A percentile compares a stretch with the other conserved stretches of the same genome.
phyloP scores from a whole-genome alignment of 2,329 filamentous ascomycete genomes.

The Fusarium secorum region DNA sequence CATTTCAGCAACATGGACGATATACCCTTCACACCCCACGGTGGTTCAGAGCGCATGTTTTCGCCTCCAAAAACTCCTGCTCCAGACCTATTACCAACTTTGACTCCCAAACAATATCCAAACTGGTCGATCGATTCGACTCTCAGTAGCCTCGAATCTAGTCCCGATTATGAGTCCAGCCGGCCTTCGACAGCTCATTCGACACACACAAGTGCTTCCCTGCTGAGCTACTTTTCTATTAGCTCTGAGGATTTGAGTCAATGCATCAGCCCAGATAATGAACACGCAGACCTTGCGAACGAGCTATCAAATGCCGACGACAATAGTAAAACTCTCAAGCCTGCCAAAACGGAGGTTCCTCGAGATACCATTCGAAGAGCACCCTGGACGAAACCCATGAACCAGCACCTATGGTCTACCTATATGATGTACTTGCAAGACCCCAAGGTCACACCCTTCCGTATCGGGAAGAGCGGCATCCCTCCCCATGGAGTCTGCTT shows the following conservation, averaged over 20 bases:
- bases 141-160: conserved; percentile 65
- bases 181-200: conserved; percentile 67
- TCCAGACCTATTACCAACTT: conserved; percentile 54
- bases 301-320: conserved; percentile 42
- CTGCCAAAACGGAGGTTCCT: conserved; percentile 19
- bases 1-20: conserved; percentile 47
- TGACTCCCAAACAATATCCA: conserved; percentile 59
- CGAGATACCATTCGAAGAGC: conserved; percentile 56
- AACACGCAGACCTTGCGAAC: conserved; percentile 38
- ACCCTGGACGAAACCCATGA: conserved; percentile 72
- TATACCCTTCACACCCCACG: conserved; percentile 42
- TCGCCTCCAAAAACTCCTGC: conserved; percentile 69
- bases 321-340: conserved; percentile 45
- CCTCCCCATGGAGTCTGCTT: conserved; percentile 71
- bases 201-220: conserved; percentile 64
- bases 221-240: conserved; percentile 65
- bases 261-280: conserved; percentile 60
- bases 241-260: conserved; percentile 63
- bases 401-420: conserved; percentile 70
- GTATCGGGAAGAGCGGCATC: conserved; percentile 68
- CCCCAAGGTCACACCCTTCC: conserved; percentile 71
- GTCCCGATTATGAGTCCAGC: conserved; percentile 66
- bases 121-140: conserved; percentile 67
- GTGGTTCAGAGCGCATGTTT: conserved; percentile 52
- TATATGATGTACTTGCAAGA: conserved; percentile 72